A percentile compares a stretch with the other conserved stretches of the same genome.
Evolutionary conservation across 768 basidiomycete genomes (phyloP).

Genomic region (Hygrocybe punicea): DNA sequence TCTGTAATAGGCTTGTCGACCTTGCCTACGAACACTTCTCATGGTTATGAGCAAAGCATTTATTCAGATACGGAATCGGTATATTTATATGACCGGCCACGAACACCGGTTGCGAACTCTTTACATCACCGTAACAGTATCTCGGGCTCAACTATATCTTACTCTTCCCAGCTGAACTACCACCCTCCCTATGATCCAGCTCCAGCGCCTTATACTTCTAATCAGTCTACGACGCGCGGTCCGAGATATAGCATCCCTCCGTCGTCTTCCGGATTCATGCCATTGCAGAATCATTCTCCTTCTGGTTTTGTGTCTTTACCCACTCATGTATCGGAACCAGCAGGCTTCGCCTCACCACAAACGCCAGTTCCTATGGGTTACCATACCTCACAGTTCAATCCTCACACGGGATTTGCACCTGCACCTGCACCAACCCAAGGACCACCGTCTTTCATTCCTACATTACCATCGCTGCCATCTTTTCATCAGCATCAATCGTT

Average conservation of each 20-base stretch:
- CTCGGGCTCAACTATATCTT: conserved; percentile 4
- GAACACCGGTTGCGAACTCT: conserved; percentile 36
- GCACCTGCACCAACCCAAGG: conserved; percentile 30
- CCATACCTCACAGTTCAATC: conserved; percentile 35
- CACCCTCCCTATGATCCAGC: conserved; percentile 33
- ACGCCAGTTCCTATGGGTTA: conserved; percentile 38
- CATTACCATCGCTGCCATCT: conserved; percentile 35
- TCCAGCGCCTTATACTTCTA: conserved; percentile 29
- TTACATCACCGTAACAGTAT: conserved; percentile 28
- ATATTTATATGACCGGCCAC: conserved; percentile 41
- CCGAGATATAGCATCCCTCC: conserved; percentile 67
- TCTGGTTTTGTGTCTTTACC: neutral
- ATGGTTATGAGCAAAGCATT: conserved; percentile 41
- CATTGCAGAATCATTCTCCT: conserved; percentile 34
- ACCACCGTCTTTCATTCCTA: conserved; percentile 26
- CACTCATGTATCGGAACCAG: conserved; percentile 20
- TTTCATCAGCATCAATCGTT: conserved; percentile 41
- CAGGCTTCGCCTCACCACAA: conserved; percentile 39
- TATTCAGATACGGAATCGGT: conserved; percentile 27
- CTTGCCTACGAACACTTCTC: conserved; percentile 32
- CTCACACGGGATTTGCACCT: conserved; percentile 28
- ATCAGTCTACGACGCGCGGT: conserved; percentile 43
- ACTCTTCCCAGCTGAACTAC: conserved; percentile 35
- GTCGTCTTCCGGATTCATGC: conserved; percentile 66
- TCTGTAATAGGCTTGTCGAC: conserved; percentile 34